Evolutionary conservation across 2,329 filamentous ascomycete species (phyloP).

Genomic region (Trichoderma sp.): DNA sequence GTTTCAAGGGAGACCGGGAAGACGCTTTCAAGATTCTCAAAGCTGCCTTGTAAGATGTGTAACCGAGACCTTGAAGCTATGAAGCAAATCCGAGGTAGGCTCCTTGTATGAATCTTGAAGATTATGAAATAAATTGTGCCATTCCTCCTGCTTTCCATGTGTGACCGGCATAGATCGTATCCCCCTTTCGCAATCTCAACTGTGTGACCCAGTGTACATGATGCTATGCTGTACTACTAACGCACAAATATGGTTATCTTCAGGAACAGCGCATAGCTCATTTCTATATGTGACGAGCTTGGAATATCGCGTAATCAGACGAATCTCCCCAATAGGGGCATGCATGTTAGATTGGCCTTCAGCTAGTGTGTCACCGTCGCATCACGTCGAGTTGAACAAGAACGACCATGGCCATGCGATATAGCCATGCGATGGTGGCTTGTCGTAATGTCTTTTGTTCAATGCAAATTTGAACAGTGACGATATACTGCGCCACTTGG

Average conservation of each 20-base stretch:
- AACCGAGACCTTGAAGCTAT: neutral
- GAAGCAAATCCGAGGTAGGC: neutral
- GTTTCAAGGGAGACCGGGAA: constrained; percentile 54
- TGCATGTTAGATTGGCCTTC: neutral
- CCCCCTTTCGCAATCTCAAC: neutral
- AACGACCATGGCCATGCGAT: neutral
- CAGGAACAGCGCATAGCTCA: neutral
- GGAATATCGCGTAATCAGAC: neutral
- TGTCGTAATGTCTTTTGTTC: neutral
- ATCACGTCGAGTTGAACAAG: neutral
- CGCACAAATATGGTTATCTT: neutral
- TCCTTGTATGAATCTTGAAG: neutral
- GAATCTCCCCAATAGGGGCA: neutral
- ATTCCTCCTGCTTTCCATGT: neutral
- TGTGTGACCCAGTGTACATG: neutral
- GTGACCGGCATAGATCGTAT: neutral
- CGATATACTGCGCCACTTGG: constrained; percentile 3
- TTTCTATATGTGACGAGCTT: neutral
- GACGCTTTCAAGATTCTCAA: constrained; percentile 49
- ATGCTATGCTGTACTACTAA: neutral
- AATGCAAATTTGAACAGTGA: neutral
- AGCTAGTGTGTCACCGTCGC: neutral
- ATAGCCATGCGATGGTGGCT: neutral
- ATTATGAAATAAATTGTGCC: neutral
- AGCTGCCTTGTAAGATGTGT: constrained; percentile 39